A percentile compares a stretch with the other conserved stretches of the same genome.
Evolutionary conservation across 805 yeast genomes (phyloP).

Genomic region (Debaryomyces maramus): DNA sequence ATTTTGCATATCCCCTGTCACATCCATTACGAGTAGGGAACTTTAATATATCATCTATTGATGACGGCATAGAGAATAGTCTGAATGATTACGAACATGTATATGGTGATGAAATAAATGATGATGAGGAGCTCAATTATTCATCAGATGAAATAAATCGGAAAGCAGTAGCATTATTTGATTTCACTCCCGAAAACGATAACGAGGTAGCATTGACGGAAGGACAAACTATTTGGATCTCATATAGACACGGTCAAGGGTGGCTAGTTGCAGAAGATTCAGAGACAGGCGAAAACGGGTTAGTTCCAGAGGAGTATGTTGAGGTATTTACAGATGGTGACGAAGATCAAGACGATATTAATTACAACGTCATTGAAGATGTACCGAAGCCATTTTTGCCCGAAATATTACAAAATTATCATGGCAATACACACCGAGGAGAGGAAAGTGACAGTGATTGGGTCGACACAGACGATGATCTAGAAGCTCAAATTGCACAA

Average conservation of each 20-base stretch:
- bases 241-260: conserved; percentile 95
- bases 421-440: conserved; percentile 18
- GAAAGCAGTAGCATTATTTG: conserved; percentile 83
- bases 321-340: conserved; percentile 43
- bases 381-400: conserved; percentile 52
- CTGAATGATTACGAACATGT: conserved; percentile 6
- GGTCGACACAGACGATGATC: conserved; percentile 22
- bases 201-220: conserved; percentile 78
- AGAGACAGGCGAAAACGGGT: conserved; percentile 74
- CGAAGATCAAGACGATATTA: conserved; percentile 9
- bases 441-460: conserved; percentile 20
- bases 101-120: conserved; percentile 9
- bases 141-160: conserved; percentile 40
- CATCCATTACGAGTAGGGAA: conserved; percentile 73
- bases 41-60: conserved; percentile 12
- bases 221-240: conserved; percentile 83
- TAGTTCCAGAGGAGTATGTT: conserved; percentile 94
- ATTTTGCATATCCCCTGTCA: conserved; percentile 73
- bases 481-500: conserved; percentile 5
- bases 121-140: conserved; percentile 9
- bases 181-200: conserved; percentile 90
- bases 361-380: conserved; percentile 19
- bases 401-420: conserved; percentile 25
- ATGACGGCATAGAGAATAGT: conserved; percentile 8
- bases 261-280: conserved; percentile 95